Evolutionary conservation across 106 monocot species (phyloP), one percentile per base, ranked within the genome.

Genomic region (Dioscorea alata): DNA sequence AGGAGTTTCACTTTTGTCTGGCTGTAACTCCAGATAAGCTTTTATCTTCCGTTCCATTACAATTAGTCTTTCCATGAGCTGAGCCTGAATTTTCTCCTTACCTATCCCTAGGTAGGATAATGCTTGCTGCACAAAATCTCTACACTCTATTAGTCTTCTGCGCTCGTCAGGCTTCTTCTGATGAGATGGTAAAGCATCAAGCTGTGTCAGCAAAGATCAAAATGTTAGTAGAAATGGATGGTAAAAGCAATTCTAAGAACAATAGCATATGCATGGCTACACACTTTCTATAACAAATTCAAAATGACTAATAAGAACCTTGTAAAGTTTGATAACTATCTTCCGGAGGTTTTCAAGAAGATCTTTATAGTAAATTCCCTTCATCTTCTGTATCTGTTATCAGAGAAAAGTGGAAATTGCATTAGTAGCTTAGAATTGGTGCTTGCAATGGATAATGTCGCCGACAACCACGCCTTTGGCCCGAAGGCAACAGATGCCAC

Each of bases 381-480:
- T 94, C 82, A 90, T 72, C 48, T 76, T 68, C 70, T 83, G 80
- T 50, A 94, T 70, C 94, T 94, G 78, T 57, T 58, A 71, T 0
- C 12, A 63, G 15, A 59, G n/a, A 54, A 54, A 54, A 54, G 19
- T 42, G 42, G 42, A 42, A 42, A 42, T 42, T 28, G 28, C 42
- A 42, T 42, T 42, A 42, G 42, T 42, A 42, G 1, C 42, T 42
- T 42, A 42, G 54, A 13, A 13, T 4, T 18, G 42, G 42, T 42
- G 42, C 0, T 42, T 10, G 6, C 42, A 42, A 42, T 42, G 42
- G 42, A 42, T 42, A 42, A 10, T 42, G 42, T 42, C 42, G 6
- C 42, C 42, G 10, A 42, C 10, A 42, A 42, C 42, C 0, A 42
- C n/a, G n/a, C 42, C 42, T 3, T 42, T 6, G 28, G 28, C 28